Base-by-base conservation (phyloP, 768 basidiomycete genomes). In the Rhodotorula graminis region DNA sequence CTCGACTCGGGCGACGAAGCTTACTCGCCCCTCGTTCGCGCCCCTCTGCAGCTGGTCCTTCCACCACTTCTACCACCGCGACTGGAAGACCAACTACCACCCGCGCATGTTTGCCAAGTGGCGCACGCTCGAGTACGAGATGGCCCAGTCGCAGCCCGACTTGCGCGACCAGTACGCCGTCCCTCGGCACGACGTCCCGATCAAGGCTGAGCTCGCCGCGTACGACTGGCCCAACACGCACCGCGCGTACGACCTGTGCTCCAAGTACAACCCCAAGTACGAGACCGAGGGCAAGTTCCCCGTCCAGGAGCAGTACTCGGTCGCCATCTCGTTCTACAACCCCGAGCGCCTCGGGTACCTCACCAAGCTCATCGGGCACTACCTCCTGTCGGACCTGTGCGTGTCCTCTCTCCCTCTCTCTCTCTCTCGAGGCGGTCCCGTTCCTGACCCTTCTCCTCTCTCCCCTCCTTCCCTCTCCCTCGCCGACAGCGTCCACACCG, bases 271-370 rank as follows among this genome's bases (percentile, higher is more conserved):
- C 56, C 56, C 56, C 12, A 37, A 23, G 33, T 57, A 57, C 56
- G 56, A 57, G 56, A 33, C 56, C 33, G 29, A 29, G 33, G 56
- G 56, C 33, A 57, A 57, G 31, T 57, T 57, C 56, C 56, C 56
- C 29, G 37, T 57, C 16, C 56, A 57, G 33, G 33, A 57, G 19
- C 56, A 57, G 56, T 57, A 57, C 21, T 57, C 56, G 56, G 33
- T 57, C 56, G 56, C 56, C 29, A 57, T 57, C 33, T 57, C 56
- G 56, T 57, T 31, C 56, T 57, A 57, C 56, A 57, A 57, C 56
- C 56, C 56, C 25, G 56, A 57, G 33, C 56, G 56, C 25, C 29
- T 57, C 16, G 29, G 21, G 19, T 57, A 57, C 56, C 33, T 57
- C 25, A 15, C 56, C 10, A 57, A 57, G 21, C 33, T 57, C 31